These are phyloP conservation scores for Nitzschia sp. DNA, from an alignment of 108 stramenopile species.

Conservation along the genomic window DNA sequence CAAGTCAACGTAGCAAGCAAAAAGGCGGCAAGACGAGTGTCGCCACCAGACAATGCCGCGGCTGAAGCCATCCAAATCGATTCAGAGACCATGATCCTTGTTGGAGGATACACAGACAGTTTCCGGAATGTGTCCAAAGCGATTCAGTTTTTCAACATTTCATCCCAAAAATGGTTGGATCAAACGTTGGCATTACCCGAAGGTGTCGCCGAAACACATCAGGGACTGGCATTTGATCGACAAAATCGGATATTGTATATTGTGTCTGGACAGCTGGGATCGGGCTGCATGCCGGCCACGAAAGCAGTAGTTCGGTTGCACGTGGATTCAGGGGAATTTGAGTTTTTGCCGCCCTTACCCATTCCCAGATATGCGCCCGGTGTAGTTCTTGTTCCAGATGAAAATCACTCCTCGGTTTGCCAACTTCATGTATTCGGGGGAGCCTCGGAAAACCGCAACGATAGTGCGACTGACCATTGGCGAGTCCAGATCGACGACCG, in stretches of 20 bases:
- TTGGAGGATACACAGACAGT: slow-evolving; percentile 6
- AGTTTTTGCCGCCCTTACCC: not conserved
- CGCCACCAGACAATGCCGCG: not conserved
- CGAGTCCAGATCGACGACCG: not conserved
- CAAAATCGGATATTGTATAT: not conserved
- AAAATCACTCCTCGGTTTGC: not conserved
- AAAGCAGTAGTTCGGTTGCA: not conserved
- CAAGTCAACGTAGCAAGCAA: not conserved
- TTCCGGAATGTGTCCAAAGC: not conserved
- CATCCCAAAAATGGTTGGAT: slow-evolving; percentile 1
- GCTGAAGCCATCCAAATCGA: not conserved
- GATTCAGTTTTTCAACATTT: slow-evolving; percentile 12
- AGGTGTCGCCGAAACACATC: not conserved
- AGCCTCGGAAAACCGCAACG: not conserved
- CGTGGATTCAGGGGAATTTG: not conserved
- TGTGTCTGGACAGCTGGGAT: slow-evolving; percentile 4
- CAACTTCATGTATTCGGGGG: slow-evolving; percentile 9
- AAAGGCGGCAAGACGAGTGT: not conserved
- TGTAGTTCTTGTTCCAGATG: not conserved
- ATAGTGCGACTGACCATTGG: slow-evolving; percentile 7
- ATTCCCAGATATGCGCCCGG: slow-evolving; percentile 6
- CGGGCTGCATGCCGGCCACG: slow-evolving; percentile 13
- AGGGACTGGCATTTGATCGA: slow-evolving; percentile 5
- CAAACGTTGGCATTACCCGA: not conserved
- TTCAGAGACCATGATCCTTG: not conserved